Conservation (phyloP, 768 basidiomycete genomes). For the Cubamyces lactineus region DNA sequence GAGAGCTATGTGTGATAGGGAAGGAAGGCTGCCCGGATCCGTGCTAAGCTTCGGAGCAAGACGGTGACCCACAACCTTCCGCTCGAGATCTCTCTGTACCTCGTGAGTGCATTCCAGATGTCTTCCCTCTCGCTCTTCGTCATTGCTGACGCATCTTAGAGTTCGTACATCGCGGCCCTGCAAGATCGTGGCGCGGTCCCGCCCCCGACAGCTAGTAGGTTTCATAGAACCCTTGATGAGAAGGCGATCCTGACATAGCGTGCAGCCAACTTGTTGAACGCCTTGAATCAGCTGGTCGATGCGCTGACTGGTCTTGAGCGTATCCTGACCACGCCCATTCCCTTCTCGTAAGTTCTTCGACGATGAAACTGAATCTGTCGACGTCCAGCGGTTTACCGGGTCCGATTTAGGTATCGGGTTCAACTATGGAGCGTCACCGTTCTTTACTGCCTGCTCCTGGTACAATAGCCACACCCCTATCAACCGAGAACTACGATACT, state of each 20-base stretch:
- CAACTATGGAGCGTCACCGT: slow-evolving; percentile 70
- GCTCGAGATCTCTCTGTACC: slow-evolving; percentile 68
- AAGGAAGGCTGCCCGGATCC: slow-evolving; percentile 59
- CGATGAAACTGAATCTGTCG: neutral
- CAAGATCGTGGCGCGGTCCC: slow-evolving; percentile 60
- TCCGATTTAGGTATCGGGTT: slow-evolving; percentile 54
- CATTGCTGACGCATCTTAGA: slow-evolving; percentile 42
- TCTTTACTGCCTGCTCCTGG: slow-evolving; percentile 63
- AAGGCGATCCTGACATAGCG: neutral
- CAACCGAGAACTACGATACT: slow-evolving; percentile 8
- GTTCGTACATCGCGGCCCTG: slow-evolving; percentile 65
- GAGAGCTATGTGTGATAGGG: slow-evolving; percentile 36
- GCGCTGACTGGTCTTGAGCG: slow-evolving; percentile 71
- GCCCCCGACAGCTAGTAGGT: slow-evolving; percentile 63
- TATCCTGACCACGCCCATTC: slow-evolving; percentile 76
- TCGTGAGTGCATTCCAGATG: slow-evolving; percentile 43
- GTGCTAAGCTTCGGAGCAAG: slow-evolving; percentile 52
- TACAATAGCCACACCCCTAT: slow-evolving; percentile 34
- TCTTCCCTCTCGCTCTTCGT: neutral
- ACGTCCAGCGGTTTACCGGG: neutral
- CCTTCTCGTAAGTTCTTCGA: slow-evolving; percentile 58
- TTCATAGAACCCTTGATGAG: neutral
- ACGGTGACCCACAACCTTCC: slow-evolving; percentile 61
- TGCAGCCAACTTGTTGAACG: slow-evolving; percentile 48
- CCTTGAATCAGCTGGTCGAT: slow-evolving; percentile 62